Evolutionary conservation across 2,329 filamentous ascomycete genomes (phyloP).

Genomic region (Aspergillus carbonarius): DNA sequence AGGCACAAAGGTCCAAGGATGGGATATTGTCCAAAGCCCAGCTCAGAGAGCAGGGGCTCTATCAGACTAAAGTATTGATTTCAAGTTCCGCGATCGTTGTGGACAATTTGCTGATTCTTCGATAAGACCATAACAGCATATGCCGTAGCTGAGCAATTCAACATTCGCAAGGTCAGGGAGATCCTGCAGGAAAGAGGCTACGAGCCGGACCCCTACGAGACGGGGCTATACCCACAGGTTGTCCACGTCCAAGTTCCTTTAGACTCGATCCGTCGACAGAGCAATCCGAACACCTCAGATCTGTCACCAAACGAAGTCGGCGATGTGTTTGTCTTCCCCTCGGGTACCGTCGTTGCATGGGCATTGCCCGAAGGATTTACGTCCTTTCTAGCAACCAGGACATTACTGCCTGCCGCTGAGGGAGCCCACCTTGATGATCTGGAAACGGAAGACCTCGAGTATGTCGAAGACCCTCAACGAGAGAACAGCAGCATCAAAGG

Average conservation of each 20-base stretch:
- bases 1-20: slow-evolving; percentile 67
- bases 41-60: slow-evolving; percentile 35
- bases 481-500: slow-evolving; percentile 78
- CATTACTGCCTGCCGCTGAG: slow-evolving; percentile 73
- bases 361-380: slow-evolving; percentile 75
- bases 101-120: slow-evolving; percentile 12
- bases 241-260: slow-evolving; percentile 58
- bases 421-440: slow-evolving; percentile 69
- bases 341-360: slow-evolving; percentile 91
- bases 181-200: slow-evolving; percentile 60
- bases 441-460: slow-evolving; percentile 89
- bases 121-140: slow-evolving; percentile 60
- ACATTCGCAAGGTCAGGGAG: slow-evolving; percentile 57
- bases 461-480: slow-evolving; percentile 69
- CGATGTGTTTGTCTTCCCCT: slow-evolving; percentile 94
- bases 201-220: slow-evolving; percentile 61
- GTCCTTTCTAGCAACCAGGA: slow-evolving; percentile 65
- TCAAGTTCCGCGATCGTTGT: slow-evolving; percentile 2
- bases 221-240: slow-evolving; percentile 64
- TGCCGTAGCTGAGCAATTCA: slow-evolving; percentile 67
- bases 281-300: slow-evolving; percentile 40
- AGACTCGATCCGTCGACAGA: slow-evolving; percentile 45
- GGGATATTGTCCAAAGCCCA: slow-evolving; percentile 51
- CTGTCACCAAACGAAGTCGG: slow-evolving; percentile 56
- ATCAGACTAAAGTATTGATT: slow-evolving; percentile 37